Base-by-base conservation (phyloP, 75 land plant genomes). In the Picea sitchensis region DNA sequence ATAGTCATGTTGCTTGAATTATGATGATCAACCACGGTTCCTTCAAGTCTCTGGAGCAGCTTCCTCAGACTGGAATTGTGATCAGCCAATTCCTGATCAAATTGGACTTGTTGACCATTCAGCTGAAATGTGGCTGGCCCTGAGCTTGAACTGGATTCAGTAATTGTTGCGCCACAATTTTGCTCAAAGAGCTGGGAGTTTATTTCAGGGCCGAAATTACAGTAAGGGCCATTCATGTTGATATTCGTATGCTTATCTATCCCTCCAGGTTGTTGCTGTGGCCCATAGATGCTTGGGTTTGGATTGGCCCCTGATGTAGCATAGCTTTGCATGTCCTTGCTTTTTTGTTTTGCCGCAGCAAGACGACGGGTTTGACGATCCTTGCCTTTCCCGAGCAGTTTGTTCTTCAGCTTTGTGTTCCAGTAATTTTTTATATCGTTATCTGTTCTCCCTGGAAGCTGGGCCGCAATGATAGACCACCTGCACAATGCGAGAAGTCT, bases 331-430 rank as follows among this genome's bases (percentile, higher is more conserved):
- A 71, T 21, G 26, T 14, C 12, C 11, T 44, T 12, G 20, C 44
- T 71, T 44, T n/a, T 9, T 68, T 32, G 23, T 44, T 41, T 34
- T 7, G 56, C 74, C 17, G 56, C 54, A 32, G 21, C 8, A 9
- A 44, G 54, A 71, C 20, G 54, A n/a, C 14, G 12, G 51, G 41
- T 17, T 9, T 71, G 74, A 2, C n/a, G 47, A 44, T 44, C 54
- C 26, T 71, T 71, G 20, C 0, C 13, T 71, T 44, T 71, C 44
- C 26, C 18, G 58, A 93, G 88, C 31, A 97, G 92, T 86, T 93
- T 95, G 89, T 97, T 97, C 85, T 97, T 97, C 59, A 97, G 90
- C 86, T 92, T 90, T 44, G 99, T 97, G 88, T 97, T 97, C 99
- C 99, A 97, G 85, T 97, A 87, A 82, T 97, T 97, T 82, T 97